These are phyloP conservation scores for Mycena citricolor DNA, from an alignment of 1,284 basidiomycete genomes.

Conservation along the genomic window DNA sequence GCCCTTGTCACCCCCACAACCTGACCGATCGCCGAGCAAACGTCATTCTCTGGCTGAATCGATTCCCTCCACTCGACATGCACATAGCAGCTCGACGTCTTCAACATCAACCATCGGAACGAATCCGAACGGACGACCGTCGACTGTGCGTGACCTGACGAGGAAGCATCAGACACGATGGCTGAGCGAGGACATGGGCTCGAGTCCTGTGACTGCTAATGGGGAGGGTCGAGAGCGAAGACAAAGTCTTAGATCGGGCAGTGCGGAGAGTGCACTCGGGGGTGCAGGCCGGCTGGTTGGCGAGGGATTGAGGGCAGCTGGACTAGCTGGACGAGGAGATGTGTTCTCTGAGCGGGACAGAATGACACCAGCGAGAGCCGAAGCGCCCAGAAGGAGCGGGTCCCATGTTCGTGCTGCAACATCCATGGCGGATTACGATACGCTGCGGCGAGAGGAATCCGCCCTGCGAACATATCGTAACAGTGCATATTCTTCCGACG, in stretches of 20 bases:
- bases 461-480: constrained; percentile 30
- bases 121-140: constrained; percentile 28
- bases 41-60: constrained; percentile 21
- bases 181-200: constrained; percentile 45
- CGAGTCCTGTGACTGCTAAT: constrained; percentile 8
- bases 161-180: constrained; percentile 52
- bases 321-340: constrained; percentile 37
- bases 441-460: constrained; percentile 14
- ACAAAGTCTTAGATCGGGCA: constrained; percentile 59
- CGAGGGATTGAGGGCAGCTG: constrained; percentile 72
- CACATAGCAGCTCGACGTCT: constrained; percentile 21
- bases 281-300: constrained; percentile 58
- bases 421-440: constrained; percentile 33
- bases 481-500: constrained; percentile 30
- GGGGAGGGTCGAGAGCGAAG: constrained; percentile 34
- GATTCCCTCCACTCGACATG: constrained; percentile 10
- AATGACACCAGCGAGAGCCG: constrained; percentile 30
- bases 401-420: constrained; percentile 27
- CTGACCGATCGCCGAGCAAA: constrained; percentile 19
- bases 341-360: constrained; percentile 13
- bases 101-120: constrained; percentile 20
- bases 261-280: constrained; percentile 59
- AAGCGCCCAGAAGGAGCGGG: constrained; percentile 17
- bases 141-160: constrained; percentile 46
- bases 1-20: constrained; percentile 18